phyloP scores from a whole-genome alignment of 768 basidiomycete genomes.

The Mycena olivaceomarginata region DNA sequence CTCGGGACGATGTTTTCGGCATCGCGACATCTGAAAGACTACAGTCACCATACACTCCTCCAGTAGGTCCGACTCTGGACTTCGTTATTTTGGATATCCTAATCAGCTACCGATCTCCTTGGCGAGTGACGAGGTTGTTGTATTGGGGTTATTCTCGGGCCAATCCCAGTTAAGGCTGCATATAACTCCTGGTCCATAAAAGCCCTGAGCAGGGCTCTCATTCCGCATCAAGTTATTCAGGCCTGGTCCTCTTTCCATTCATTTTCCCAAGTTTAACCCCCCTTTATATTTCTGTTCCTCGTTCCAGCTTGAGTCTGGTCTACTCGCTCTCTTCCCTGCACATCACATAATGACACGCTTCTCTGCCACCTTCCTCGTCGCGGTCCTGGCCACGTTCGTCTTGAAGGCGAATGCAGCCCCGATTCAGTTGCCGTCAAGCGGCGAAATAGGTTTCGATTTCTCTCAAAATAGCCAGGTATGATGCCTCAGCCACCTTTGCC shows the following conservation, averaged over 20 bases:
- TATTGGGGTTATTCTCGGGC: not conserved
- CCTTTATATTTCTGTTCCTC: not conserved
- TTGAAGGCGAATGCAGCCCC: conserved; percentile 8
- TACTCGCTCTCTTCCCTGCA: conserved; percentile 5
- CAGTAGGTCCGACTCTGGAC: not conserved
- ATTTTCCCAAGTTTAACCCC: not conserved
- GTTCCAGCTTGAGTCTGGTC: conserved; percentile 5
- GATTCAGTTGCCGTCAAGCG: not conserved
- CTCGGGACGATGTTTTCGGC: not conserved
- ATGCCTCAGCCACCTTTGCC: not conserved
- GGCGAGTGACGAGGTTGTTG: not conserved
- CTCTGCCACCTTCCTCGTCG: conserved; percentile 2
- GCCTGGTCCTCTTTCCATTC: conserved; percentile 3
- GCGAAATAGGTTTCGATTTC: conserved; percentile 9
- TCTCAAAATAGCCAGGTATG: not conserved
- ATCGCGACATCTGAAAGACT: conserved; percentile 7
- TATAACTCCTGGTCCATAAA: conserved; percentile 1
- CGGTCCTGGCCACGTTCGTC: conserved; percentile 1
- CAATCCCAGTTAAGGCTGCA: not conserved
- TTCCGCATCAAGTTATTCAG: not conserved
- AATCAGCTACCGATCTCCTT: not conserved
- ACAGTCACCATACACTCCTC: not conserved
- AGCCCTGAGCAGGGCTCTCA: not conserved
- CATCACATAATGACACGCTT: conserved; percentile 2
- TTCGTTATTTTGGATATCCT: conserved; percentile 1